Base-by-base conservation (phyloP, 805 yeast genomes). In the Nakazawaea pomicola region DNA sequence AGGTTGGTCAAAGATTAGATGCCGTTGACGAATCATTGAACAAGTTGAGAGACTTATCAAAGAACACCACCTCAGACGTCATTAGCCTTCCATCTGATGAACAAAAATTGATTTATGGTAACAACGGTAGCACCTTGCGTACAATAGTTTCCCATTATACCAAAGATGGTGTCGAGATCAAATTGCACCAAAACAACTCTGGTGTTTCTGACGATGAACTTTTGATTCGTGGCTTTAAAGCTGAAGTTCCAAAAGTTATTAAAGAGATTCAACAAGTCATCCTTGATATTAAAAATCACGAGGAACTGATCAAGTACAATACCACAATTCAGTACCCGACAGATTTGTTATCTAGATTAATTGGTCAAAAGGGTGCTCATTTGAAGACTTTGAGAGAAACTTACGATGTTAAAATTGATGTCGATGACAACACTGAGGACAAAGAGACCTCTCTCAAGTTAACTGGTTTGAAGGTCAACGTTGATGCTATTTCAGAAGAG, bases 341-440 rank as follows among this genome's bases (percentile, higher is more conserved):
- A 2, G 64, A 70, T 38, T 75, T 78, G 36, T 66, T 91, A 45
- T 74, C 93, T 21, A 80, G 93, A 62, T 70, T 95, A 40, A 88
- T 93, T 60, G 99, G 99, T 50, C 84, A 83, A 57, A 84, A 78
- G 46, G 99, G 99, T 42, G 65, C 86, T 32, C 78, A 79, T 56
- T 64, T 93, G 55, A 75, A 76, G 50, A 67, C 75, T 37, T 60
- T 88, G 46, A 73, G 83, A 48, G 86, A 83, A 8, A 83, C 84
- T 54, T 87, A 70, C 53, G 87, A 80, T 36, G 87, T 85, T 49
- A 74, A 73, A 50, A 72, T 93, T 47, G 95, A 90, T 54, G 80
- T 88, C 40, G 77, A 75, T 38, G 80, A 76, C 36, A 67, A 64
- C 11, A 72, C 65, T 7, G 38, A 29, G 32, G 74, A 76, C 27